Evolutionary conservation across 345 rosid species (phyloP).

Genomic region (Eucalyptus camaldulensis): DNA sequence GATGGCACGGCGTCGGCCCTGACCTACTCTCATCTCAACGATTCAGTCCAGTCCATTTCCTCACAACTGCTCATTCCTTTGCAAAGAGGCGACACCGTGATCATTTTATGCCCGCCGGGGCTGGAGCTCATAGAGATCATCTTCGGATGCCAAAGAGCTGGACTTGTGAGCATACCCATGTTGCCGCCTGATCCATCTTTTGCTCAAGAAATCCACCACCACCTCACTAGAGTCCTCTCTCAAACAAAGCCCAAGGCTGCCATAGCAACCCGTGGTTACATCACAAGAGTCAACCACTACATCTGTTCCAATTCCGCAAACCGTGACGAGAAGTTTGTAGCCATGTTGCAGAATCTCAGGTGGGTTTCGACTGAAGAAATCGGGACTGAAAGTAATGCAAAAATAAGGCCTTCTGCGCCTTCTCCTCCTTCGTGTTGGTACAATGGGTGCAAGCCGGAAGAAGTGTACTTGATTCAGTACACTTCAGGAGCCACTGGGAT

Average conservation of each 20-base stretch:
- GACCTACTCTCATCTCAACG: slow-evolving; percentile 30
- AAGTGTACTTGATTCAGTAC: slow-evolving; percentile 48
- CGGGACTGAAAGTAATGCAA: not conserved
- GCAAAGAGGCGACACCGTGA: slow-evolving; percentile 25
- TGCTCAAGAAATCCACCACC: slow-evolving; percentile 11
- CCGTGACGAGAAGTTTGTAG: slow-evolving; percentile 4
- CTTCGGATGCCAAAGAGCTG: slow-evolving; percentile 52
- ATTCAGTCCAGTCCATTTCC: slow-evolving; percentile 24
- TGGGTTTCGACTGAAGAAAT: slow-evolving; percentile 38
- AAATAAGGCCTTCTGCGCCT: not conserved
- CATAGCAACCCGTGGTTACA: slow-evolving; percentile 23
- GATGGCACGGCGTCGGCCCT: not conserved
- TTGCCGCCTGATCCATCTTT: slow-evolving; percentile 35
- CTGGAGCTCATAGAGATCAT: slow-evolving; percentile 35
- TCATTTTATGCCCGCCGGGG: slow-evolving; percentile 40
- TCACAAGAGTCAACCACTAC: slow-evolving; percentile 10
- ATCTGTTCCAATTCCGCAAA: not conserved
- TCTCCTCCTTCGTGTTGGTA: not conserved
- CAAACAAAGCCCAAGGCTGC: slow-evolving; percentile 54
- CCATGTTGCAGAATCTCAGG: slow-evolving; percentile 12
- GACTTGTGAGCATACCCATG: slow-evolving; percentile 32
- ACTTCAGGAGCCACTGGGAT: slow-evolving; percentile 62
- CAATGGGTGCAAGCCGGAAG: slow-evolving; percentile 27
- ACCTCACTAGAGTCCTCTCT: slow-evolving; percentile 34
- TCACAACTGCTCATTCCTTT: slow-evolving; percentile 1